phyloP scores from a whole-genome alignment of 2,329 filamentous ascomycete genomes.

The Microascus cirrosus region DNA sequence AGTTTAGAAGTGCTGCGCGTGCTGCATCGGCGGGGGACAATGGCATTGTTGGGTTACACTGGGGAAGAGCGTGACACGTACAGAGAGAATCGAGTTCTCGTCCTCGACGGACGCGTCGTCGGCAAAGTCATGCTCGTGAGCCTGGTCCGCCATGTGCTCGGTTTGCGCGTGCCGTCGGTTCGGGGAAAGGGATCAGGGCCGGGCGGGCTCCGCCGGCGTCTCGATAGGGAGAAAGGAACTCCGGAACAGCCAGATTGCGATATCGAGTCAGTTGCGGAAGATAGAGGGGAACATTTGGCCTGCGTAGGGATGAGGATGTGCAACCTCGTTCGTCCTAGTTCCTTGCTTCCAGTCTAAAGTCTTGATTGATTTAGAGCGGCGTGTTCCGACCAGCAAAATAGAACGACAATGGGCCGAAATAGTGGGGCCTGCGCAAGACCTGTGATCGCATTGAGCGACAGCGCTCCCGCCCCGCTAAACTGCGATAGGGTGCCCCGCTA shows the following conservation, averaged over 20 bases:
- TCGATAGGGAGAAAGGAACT: background rate
- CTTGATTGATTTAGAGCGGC: too few relatives aligned
- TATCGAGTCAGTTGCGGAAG: background rate
- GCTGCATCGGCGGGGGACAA: background rate
- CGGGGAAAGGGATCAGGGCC: background rate
- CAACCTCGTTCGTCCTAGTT: background rate
- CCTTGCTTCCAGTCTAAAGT: background rate
- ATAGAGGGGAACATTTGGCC: background rate
- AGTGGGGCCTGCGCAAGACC: background rate
- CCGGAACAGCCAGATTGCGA: background rate
- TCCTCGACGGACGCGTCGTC: conserved; percentile 7
- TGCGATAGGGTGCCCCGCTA: background rate
- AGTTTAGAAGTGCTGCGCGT: too few relatives aligned
- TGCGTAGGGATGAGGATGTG: background rate
- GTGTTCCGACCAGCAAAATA: background rate
- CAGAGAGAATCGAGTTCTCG: conserved; percentile 9
- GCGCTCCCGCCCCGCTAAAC: background rate
- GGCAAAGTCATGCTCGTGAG: conserved; percentile 1
- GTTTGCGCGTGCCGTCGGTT: background rate
- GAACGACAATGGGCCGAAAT: background rate
- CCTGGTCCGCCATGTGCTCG: conserved; percentile 4
- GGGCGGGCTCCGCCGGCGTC: background rate
- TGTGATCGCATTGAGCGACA: too few relatives aligned
- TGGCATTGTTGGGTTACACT: background rate
- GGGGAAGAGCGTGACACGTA: conserved; percentile 2